Evolutionary conservation across 176 grass and related monocot genomes (phyloP).

Genomic region (Zea mays): DNA sequence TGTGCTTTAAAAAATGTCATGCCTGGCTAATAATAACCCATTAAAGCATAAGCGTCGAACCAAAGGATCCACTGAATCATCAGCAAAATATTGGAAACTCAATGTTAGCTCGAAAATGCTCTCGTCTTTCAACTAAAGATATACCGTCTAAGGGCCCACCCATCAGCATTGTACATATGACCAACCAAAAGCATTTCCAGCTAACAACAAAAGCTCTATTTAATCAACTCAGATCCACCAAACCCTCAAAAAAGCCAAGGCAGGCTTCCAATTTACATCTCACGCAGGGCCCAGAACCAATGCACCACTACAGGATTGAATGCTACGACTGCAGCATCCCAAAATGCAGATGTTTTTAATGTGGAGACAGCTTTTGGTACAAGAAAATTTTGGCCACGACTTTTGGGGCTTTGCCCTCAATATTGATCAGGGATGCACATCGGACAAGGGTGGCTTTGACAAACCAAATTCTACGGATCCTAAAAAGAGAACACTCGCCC

Average conservation of each 20-base stretch:
- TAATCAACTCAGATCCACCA: constrained; percentile 41
- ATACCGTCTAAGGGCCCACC: constrained; percentile 4
- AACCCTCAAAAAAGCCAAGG: constrained; percentile 2
- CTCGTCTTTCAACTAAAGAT: constrained; percentile 15
- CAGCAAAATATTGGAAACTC: constrained; percentile 10
- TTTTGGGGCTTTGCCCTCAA: constrained; percentile 25
- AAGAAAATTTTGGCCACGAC: neutral
- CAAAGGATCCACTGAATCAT: constrained; percentile 4
- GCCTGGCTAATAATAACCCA: neutral
- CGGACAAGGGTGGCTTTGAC: neutral
- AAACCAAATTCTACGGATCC: neutral
- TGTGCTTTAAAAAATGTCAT: constrained; percentile 14
- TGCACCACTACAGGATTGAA: neutral
- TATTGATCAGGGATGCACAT: neutral
- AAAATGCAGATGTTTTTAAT: constrained; percentile 1
- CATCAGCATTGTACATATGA: constrained; percentile 34
- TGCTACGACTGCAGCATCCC: neutral
- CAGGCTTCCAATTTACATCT: neutral
- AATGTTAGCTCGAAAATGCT: constrained; percentile 15
- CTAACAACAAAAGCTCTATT: constrained; percentile 34
- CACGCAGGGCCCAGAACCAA: neutral
- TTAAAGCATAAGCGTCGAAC: constrained; percentile 6
- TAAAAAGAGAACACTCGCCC: constrained; percentile 15
- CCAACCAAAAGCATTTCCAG: constrained; percentile 43
- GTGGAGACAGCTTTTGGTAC: neutral